Evolutionary conservation across 2,329 filamentous ascomycete species (phyloP), one percentile per base, ranked within the genome.

Genomic region (Epichloe festucae): DNA sequence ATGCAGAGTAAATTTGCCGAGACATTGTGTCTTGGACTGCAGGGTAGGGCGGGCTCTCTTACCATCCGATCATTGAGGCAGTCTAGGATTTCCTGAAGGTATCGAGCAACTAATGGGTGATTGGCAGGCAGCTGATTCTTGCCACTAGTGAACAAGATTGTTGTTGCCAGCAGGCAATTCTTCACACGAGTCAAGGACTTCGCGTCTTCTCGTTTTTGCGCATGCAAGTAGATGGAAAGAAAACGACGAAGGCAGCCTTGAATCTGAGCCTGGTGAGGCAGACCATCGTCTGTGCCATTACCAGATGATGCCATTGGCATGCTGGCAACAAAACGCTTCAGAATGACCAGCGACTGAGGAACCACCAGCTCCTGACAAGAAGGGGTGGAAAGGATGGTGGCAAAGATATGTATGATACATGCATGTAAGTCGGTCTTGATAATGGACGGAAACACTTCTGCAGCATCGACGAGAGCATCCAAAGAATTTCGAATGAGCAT

Each of bases 391-490:
- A 98, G 78, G 52, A 95, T 93, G 0, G 89, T 95, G 50, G 88
- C 86, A 63, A 97, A 96, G 51, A 97, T 95, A 70, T 98, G 90
- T 48, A 98, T 79, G 58, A 97, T 95, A 62, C 91, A 97, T 40
- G 93, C 91, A 63, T 97, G 89, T 6, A 98, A 76, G 65, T 98
- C 93, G 10, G 89, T 91, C 64, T 93, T 93, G 72, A 98, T 98
- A 60, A 98, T 90, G 2, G 87, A 82, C 0, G 94, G 94, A 69
- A 98, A 98, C 15, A 97, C 89, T 55, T 94, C 88, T 6, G 93
- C 90, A 1, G 93, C 90, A 62, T 97, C 89, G 3, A 97, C 93
- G 2, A 98, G 79, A 1, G 93, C 88, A 54, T 90, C 86, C 2
- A 98, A 75, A 0, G 89, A 84, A 2, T 86, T 82, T 23, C 83